A percentile compares a stretch with the other conserved stretches of the same genome.
phyloP scores from a whole-genome alignment of 2,329 filamentous ascomycete species.

The Akanthomyces uredinophilus region DNA sequence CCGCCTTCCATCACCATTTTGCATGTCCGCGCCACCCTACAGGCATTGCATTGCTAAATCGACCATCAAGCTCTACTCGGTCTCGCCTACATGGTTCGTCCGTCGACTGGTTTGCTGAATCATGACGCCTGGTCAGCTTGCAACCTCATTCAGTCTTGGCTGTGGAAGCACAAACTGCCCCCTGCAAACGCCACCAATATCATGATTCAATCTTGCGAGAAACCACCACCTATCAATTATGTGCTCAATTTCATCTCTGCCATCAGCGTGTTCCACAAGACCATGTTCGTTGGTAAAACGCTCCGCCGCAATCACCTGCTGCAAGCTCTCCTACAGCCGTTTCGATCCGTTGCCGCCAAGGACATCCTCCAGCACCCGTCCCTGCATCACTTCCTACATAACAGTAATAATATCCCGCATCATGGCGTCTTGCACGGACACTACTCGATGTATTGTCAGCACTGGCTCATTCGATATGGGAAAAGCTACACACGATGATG shows the following conservation, averaged over 20 bases:
- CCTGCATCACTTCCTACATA: not conserved
- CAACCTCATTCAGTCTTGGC: not conserved
- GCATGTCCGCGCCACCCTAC: too few species aligned
- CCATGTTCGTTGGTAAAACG: not conserved
- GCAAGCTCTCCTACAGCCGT: not conserved
- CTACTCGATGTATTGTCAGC: not conserved
- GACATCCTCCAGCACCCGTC: not conserved
- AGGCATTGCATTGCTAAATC: too few species aligned
- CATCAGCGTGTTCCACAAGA: not conserved
- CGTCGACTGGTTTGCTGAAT: too few species aligned
- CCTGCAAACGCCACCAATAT: not conserved
- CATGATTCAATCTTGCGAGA: not conserved
- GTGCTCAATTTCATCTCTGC: not conserved
- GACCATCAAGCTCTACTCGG: too few species aligned
- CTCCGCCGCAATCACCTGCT: not conserved
- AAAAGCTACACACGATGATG: not conserved
- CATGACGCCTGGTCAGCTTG: not conserved
- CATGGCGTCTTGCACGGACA: not conserved
- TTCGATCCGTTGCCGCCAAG: not conserved
- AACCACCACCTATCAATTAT: not conserved
- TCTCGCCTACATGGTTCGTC: too few species aligned
- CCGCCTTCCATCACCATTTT: too few species aligned
- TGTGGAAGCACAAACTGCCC: not conserved
- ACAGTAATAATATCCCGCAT: not conserved
- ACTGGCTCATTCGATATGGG: not conserved